Conservation (phyloP, 768 basidiomycete species). For the Rhizopogon salebrosus region DNA sequence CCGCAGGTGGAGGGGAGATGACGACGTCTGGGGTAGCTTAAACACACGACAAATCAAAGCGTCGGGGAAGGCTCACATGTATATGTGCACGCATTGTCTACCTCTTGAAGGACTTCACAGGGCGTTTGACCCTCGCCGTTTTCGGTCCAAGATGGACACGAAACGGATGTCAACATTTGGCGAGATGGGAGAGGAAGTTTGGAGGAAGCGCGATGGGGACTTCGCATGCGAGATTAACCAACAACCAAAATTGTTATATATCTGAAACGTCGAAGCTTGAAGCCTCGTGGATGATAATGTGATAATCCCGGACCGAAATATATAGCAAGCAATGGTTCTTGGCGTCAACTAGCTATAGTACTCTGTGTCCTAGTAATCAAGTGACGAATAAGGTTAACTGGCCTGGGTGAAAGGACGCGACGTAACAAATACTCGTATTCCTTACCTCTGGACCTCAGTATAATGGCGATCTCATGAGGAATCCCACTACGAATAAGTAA, state of each 20-base stretch:
- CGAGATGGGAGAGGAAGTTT: not conserved
- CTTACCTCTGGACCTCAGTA: no score
- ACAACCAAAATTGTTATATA: not conserved
- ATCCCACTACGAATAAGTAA: no score
- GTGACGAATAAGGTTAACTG: no score
- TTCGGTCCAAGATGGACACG: slow-evolving; percentile 8
- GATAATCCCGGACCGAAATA: not conserved
- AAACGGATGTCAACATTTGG: not conserved
- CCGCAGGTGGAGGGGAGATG: not conserved
- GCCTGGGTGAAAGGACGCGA: no score
- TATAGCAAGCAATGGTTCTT: not conserved
- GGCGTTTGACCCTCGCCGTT: slow-evolving; percentile 11
- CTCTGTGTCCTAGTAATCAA: no score
- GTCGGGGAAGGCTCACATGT: slow-evolving; percentile 10
- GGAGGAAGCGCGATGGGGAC: not conserved
- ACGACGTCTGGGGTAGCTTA: not conserved
- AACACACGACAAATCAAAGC: not conserved
- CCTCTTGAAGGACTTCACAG: slow-evolving; percentile 12
- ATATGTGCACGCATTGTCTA: slow-evolving; percentile 15
- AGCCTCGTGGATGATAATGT: not conserved
- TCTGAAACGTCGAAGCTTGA: not conserved
- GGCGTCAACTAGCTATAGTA: no score
- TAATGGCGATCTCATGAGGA: no score
- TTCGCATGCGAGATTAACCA: not conserved
- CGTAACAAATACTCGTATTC: no score